These are phyloP conservation scores for Didymellaceae sp. DNA, from an alignment of 2,329 filamentous ascomycete species.

Conservation along the genomic window DNA sequence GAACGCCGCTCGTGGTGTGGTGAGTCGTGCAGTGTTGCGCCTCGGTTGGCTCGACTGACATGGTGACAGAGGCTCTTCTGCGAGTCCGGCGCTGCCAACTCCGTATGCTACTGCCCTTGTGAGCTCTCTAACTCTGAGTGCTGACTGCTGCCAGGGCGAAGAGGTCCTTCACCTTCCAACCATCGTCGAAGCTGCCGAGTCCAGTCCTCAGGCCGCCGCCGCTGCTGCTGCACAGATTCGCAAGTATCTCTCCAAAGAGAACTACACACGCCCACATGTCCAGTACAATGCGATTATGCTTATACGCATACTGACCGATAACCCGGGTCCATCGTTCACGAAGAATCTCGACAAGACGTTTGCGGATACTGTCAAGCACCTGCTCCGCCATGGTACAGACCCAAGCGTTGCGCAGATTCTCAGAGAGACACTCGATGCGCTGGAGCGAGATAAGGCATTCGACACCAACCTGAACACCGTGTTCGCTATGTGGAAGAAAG, in stretches of 20 bases:
- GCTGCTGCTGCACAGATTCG: constrained; percentile 82
- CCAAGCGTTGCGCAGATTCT: constrained; percentile 82
- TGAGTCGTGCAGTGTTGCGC: constrained; percentile 53
- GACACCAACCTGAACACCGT: constrained; percentile 77
- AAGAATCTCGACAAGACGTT: constrained; percentile 88
- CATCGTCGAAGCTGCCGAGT: constrained; percentile 95
- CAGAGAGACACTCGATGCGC: constrained; percentile 81
- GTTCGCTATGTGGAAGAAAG: constrained; percentile 86
- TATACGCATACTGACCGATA: constrained; percentile 87
- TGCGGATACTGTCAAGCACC: constrained; percentile 73
- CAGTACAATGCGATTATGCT: constrained; percentile 99
- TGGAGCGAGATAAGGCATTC: constrained; percentile 73
- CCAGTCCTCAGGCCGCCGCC: constrained; percentile 82
- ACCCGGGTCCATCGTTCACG: constrained; percentile 91
- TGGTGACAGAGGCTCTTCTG: constrained; percentile 76
- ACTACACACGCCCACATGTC: constrained; percentile 68
- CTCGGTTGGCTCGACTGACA: constrained; percentile 12
- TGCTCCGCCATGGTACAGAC: constrained; percentile 75
- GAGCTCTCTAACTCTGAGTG: background rate
- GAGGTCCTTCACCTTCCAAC: constrained; percentile 91
- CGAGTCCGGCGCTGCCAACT: constrained; percentile 70
- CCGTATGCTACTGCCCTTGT: constrained; percentile 26
- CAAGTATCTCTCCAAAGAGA: constrained; percentile 79
- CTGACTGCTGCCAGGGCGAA: constrained; percentile 65
- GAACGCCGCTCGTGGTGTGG: constrained; percentile 69